Evolutionary conservation across 2,329 filamentous ascomycete genomes (phyloP), one percentile per base, ranked within the genome.

Genomic region (Pseudogymnoascus sp.): DNA sequence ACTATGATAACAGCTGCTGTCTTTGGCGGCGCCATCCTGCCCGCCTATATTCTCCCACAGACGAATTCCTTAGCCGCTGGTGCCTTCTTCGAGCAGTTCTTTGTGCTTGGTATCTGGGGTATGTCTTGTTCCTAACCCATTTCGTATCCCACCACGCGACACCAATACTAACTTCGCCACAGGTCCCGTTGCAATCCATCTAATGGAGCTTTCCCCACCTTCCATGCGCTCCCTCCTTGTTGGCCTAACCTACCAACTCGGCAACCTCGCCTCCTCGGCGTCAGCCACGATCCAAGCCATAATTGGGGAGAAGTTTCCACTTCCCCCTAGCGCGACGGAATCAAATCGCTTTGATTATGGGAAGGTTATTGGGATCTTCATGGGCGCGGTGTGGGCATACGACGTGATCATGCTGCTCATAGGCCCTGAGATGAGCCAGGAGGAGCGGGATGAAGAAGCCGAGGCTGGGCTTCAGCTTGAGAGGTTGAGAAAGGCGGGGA

Each of bases 361-460:
- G 41, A 87, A 86, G 68, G 90, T 93, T 16, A 92, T 95, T 64
- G 89, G 86, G 70, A 92, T 93, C 70, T 94, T 95, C 74, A 91
- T 95, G 88, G 91, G 82, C 0, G 91, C 88, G 67, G 91, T 95
- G 1, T 96, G 82, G 66, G 80, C 70, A 35, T 85, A 83, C 64
- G 77, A 83, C 16, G 78, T 85, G 36, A 2, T 84, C 5, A 70
- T 79, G 16, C 76, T 77, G 3, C 67, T 79, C 30, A 64, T 77
- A 5, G 78, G 78, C 0, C 78, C 78, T 0, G 78, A 80, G 69
- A 60, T 39, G 59, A 60, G 42, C 42, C 42, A 49, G 8, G 42
- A 25, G 22, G 42, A 49, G 42, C 42, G 42, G 22, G 22, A 49
- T 49, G 42, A 49, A 3, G 42, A 49, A 49, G 12, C 22, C 28